Percentiles rank a stretch among this genome's conserved stretches.
Evolutionary conservation across 495 filamentous ascomycete genomes (phyloP).

Genomic region (Apodospora peruviana): DNA sequence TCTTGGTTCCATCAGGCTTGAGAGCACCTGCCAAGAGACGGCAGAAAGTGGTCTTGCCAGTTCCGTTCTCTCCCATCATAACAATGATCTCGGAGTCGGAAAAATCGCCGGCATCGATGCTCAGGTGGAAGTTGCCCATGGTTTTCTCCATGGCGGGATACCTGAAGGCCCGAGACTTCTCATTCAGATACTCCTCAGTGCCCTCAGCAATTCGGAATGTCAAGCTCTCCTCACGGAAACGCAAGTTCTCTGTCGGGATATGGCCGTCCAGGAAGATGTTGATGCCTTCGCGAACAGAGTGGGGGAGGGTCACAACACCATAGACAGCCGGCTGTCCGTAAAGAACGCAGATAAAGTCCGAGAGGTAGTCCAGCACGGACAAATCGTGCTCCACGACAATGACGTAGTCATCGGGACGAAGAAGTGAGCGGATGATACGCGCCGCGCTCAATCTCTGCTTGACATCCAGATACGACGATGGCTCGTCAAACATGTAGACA

Average conservation of each 20-base stretch:
- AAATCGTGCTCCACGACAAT: conserved; percentile 99
- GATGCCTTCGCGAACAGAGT: conserved; percentile 97
- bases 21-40: conserved; percentile 86
- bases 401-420: conserved; percentile 87
- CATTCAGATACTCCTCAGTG: conserved; percentile 81
- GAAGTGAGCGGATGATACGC: conserved; percentile 81
- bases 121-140: conserved; percentile 80
- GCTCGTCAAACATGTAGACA: conserved; percentile 99
- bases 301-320: conserved; percentile 94
- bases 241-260: conserved; percentile 96
- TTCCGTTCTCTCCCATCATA: conserved; percentile 99
- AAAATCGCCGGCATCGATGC: conserved; percentile 75
- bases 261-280: conserved; percentile 99
- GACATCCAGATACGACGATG: conserved; percentile 94
- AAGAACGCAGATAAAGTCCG: conserved; percentile 95
- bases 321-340: conserved; percentile 94
- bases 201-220: conserved; percentile 94
- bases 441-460: conserved; percentile 94
- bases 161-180: conserved; percentile 75
- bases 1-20: conserved; percentile 72
- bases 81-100: conserved; percentile 98
- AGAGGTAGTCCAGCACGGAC: conserved; percentile 95
- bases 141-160: conserved; percentile 95
- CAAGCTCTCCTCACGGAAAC: conserved; percentile 94
- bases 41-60: conserved; percentile 85